Base-by-base conservation (phyloP, 2,329 filamentous ascomycete genomes). In the Apiospora phragmitis region DNA sequence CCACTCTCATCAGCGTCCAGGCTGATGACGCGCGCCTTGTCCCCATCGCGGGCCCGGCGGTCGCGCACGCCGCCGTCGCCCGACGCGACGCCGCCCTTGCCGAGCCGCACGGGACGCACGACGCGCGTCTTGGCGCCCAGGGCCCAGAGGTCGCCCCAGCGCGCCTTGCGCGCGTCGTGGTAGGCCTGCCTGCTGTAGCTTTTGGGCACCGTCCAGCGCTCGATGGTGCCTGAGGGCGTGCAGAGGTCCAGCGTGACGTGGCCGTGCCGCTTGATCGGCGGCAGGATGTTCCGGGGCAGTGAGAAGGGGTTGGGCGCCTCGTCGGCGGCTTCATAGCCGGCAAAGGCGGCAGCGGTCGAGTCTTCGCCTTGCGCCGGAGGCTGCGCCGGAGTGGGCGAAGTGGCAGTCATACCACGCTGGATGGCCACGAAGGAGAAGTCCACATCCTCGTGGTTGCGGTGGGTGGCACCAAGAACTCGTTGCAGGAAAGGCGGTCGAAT, bases 81-180 rank as follows among this genome's bases (percentile, higher is more conserved):
- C 0, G 79, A 77, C 7, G 75, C 78, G 18, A 73, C 75, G 43
- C 79, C 82, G 32, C 76, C 80, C 72, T 78, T 80, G 68, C 93
- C 93, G 3, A 92, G 81, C 9, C 90, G 88, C 59, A 93, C 83
- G 18, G 83, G 85, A 65, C 93, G 85, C 2, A 81, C 78, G 4
- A 92, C 88, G 16, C 94, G 87, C 0, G 94, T 97, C 86, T 98
- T 98, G 29, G 95, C 95, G 0, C 96, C 96, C 0, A 98, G 85
- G 0, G 95, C 94, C 96, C 96, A 99, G 12, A 98, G 85, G 79
- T 98, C 96, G 49, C 96, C 96, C 96, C 95, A 98, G 69, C 84
- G 84, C 0, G 92, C 89, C 83, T 99, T 99, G 72, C 96, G 90
- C 45, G 96, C 96, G 79, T 98, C 96, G 76, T 93, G 94, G 83